phyloP scores from a whole-genome alignment of 441 rosid genomes.

The Croton setiger region DNA sequence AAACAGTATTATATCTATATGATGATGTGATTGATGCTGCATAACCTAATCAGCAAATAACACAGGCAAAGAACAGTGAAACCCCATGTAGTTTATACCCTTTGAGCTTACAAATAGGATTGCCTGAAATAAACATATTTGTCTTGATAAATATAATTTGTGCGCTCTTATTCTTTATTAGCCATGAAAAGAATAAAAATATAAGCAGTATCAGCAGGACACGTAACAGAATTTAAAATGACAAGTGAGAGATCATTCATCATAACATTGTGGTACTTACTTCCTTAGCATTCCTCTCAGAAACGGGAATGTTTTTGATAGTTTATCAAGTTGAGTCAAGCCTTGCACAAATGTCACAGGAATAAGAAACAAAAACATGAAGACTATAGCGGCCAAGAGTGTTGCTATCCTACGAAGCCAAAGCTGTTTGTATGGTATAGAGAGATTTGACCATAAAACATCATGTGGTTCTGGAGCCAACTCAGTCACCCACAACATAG shows the following conservation, averaged over 20 bases:
- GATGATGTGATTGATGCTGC: neutral
- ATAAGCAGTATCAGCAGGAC: constrained; percentile 1
- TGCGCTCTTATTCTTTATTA: neutral
- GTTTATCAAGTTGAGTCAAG: constrained; percentile 65
- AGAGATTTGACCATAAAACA: constrained; percentile 87
- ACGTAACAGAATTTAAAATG: constrained; percentile 1
- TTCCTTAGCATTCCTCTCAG: constrained; percentile 47
- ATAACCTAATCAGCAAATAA: neutral
- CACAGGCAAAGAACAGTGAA: neutral
- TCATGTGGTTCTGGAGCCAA: constrained; percentile 93
- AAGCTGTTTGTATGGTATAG: constrained; percentile 73
- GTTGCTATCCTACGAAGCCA: constrained; percentile 82
- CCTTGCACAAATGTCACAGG: constrained; percentile 89
- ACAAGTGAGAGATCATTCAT: constrained; percentile 14
- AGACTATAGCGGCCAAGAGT: constrained; percentile 54
- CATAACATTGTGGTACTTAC: constrained; percentile 41
- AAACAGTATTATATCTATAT: neutral
- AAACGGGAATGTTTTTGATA: constrained; percentile 59
- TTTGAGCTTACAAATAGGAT: neutral
- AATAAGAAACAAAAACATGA: constrained; percentile 75
- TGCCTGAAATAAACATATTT: constrained; percentile 2
- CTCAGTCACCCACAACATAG: constrained; percentile 92
- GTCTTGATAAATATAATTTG: neutral
- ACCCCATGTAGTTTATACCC: neutral
- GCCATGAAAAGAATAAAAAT: constrained; percentile 9